Percentiles rank a stretch among this genome's conserved stretches.
Conservation (phyloP, 495 filamentous ascomycete species). For the Hypoxylon perforatum region DNA sequence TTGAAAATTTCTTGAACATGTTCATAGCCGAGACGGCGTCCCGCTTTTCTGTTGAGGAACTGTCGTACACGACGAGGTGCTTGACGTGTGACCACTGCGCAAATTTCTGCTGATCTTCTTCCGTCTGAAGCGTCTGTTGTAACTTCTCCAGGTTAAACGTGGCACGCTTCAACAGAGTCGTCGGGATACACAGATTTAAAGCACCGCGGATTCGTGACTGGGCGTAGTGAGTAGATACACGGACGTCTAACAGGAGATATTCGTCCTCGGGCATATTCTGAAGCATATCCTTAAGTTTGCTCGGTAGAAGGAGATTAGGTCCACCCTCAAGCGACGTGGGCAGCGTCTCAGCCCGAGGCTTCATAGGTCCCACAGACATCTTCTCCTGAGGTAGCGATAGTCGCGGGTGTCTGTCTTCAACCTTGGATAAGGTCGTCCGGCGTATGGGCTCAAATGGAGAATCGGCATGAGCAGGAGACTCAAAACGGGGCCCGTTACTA, state of each 20-base stretch:
- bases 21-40: conserved; percentile 83
- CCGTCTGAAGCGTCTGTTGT: conserved; percentile 84
- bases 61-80: conserved; percentile 89
- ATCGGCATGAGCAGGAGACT: conserved; percentile 52
- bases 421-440: conserved; percentile 48
- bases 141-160: conserved; percentile 94
- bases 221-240: conserved; percentile 84
- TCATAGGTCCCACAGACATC: conserved; percentile 34
- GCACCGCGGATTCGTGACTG: conserved; percentile 79
- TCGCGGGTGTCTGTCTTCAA: conserved; percentile 63
- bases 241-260: conserved; percentile 84
- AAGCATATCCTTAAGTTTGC: conserved; percentile 75
- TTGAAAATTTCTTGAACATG: conserved; percentile 90
- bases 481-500: conserved; percentile 47
- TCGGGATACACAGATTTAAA: conserved; percentile 94
- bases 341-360: conserved; percentile 66
- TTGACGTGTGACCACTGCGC: conserved; percentile 76
- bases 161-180: conserved; percentile 88
- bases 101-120: conserved; percentile 78
- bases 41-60: conserved; percentile 75
- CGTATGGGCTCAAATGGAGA: conserved; percentile 50
- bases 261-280: conserved; percentile 62
- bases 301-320: conserved; percentile 69
- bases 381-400: conserved; percentile 58
- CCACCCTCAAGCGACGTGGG: conserved; percentile 59